Evolutionary conservation across 495 filamentous ascomycete species (phyloP).

Genomic region (Sphaerosporella brunnea): DNA sequence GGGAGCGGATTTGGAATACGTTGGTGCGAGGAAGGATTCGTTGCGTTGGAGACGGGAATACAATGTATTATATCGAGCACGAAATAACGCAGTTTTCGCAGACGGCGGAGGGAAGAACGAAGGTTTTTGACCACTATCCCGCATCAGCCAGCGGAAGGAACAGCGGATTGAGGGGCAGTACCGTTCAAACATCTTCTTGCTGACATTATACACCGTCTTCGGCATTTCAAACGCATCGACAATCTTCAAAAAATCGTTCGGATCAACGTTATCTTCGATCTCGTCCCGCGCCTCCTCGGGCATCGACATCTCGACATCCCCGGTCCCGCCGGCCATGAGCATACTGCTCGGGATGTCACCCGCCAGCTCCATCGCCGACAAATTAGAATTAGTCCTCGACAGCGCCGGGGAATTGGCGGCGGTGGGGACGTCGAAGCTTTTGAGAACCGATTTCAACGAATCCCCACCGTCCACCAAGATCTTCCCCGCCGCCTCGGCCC

Average conservation of each 20-base stretch:
- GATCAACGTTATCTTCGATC: conserved; percentile 21
- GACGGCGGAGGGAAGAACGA: conserved; percentile 62
- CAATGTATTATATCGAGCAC: conserved; percentile 74
- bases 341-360: conserved; percentile 12
- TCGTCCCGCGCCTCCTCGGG: conserved; percentile 40
- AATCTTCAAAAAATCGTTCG: conserved; percentile 19
- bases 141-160: conserved; percentile 7
- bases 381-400: conserved; percentile 44
- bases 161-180: conserved; percentile 24
- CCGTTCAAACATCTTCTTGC: conserved; percentile 83
- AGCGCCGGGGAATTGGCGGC: conserved; percentile 18
- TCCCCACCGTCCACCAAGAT: conserved; percentile 80
- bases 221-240: conserved; percentile 44
- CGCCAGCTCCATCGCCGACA: conserved; percentile 10
- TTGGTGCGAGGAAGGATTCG: conserved; percentile 73
- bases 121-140: conserved; percentile 40
- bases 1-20: conserved; percentile 43
- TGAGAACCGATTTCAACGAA: conserved; percentile 61
- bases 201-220: conserved; percentile 61
- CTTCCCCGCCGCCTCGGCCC: conserved; percentile 42
- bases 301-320: conserved; percentile 39
- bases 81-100: conserved; percentile 69
- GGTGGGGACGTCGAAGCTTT: conserved; percentile 44
- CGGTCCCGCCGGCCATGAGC: conserved; percentile 40
- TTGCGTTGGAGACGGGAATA: conserved; percentile 83